A percentile compares a stretch with the other conserved stretches of the same genome.
These are phyloP conservation scores for Zygosaccharomyces bailii DNA, from an alignment of 805 yeast species.

Conservation along the genomic window DNA sequence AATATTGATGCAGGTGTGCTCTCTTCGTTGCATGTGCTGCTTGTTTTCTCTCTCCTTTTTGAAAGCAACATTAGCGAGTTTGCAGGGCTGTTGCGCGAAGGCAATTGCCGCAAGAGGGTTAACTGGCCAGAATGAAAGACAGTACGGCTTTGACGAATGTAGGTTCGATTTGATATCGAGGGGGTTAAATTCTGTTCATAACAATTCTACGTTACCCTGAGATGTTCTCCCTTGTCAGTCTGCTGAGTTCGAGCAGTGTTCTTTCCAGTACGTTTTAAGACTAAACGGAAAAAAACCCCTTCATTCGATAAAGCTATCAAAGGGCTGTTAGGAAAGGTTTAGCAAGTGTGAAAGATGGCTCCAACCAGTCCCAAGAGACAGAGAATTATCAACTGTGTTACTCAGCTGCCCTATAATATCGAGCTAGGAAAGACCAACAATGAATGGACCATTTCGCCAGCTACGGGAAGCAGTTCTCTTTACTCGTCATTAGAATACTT, in stretches of 20 bases:
- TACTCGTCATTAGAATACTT: conserved; percentile 70
- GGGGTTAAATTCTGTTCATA: not conserved
- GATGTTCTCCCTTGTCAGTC: not conserved
- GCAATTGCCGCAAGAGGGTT: not conserved
- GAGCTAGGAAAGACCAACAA: conserved; percentile 31
- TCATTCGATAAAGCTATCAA: too few relatives aligned
- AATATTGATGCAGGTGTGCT: not conserved
- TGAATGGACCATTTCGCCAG: conserved; percentile 56
- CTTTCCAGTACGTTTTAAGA: not conserved
- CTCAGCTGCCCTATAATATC: conserved; percentile 37
- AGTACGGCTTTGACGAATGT: not conserved
- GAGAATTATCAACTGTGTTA: conserved; percentile 37
- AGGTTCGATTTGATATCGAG: not conserved
- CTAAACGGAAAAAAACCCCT: not conserved
- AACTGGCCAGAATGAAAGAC: not conserved
- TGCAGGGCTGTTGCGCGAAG: not conserved
- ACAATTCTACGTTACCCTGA: not conserved
- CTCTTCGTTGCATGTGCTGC: not conserved
- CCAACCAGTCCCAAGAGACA: conserved; percentile 16
- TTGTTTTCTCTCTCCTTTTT: not conserved
- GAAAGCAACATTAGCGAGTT: not conserved
- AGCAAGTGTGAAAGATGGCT: conserved; percentile 1
- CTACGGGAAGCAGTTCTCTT: conserved; percentile 81
- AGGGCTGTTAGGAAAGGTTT: too few relatives aligned
- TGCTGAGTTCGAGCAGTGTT: not conserved